Percentiles rank a stretch among this genome's conserved stretches.
Conservation (phyloP, 257 asterid species). For the Cinchona pubescens region DNA sequence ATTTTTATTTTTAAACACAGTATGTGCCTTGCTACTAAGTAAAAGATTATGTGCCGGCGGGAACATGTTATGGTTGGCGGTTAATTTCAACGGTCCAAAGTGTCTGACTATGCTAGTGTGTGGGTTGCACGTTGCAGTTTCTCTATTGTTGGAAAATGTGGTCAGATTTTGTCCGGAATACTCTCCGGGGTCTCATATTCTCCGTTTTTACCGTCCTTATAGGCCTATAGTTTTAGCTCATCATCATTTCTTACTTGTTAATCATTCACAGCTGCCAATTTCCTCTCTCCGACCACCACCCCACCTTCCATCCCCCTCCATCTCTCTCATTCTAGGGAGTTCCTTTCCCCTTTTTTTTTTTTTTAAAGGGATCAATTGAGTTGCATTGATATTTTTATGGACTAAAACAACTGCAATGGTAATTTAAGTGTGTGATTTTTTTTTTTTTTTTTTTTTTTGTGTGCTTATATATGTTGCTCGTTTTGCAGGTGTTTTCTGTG, state of each 20-base stretch:
- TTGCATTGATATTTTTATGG: constrained; percentile 6
- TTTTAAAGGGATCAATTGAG: constrained; percentile 5
- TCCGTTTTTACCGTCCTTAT: constrained; percentile 12
- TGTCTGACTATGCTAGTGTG: background rate
- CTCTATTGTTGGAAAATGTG: constrained; percentile 17
- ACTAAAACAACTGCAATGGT: constrained; percentile 1
- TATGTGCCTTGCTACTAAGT: too few relatives aligned
- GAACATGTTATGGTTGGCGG: constrained; percentile 23
- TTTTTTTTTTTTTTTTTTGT: too few relatives aligned
- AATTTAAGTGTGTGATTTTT: background rate
- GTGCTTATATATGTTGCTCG: background rate
- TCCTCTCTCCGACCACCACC: constrained; percentile 7
- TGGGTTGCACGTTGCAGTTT: constrained; percentile 4
- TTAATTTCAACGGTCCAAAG: constrained; percentile 19
- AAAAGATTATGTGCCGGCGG: too few relatives aligned
- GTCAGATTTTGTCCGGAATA: constrained; percentile 28
- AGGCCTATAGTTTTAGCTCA: too few relatives aligned
- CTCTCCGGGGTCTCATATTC: constrained; percentile 23
- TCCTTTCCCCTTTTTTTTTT: background rate
- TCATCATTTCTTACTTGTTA: constrained; percentile 13
- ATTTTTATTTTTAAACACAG: too few relatives aligned
- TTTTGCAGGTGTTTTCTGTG: background rate
- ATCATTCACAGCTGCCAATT: constrained; percentile 4
- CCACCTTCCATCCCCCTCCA: background rate
- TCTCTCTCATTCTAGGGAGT: constrained; percentile 3